Percentiles rank a stretch among this genome's conserved stretches.
Evolutionary conservation across 345 rosid genomes (phyloP).

Genomic region (Eutrema japonicum): DNA sequence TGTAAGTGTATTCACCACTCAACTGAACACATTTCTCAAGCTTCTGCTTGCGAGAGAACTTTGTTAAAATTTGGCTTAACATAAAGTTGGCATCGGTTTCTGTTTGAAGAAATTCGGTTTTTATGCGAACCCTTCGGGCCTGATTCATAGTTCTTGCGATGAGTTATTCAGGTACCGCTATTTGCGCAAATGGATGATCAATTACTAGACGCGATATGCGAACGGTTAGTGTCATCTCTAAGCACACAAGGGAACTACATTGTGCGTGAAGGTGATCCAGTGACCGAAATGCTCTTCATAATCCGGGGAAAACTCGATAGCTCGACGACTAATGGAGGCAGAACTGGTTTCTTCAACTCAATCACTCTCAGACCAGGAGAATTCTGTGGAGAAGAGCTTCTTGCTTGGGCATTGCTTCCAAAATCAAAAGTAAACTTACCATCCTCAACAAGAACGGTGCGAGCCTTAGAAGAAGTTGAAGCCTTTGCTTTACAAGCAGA

Average conservation of each 20-base stretch:
- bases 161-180: conserved; percentile 53
- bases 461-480: conserved; percentile 62
- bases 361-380: conserved; percentile 63
- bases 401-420: conserved; percentile 70
- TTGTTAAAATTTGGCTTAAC: too few relatives aligned
- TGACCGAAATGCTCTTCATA: conserved; percentile 61
- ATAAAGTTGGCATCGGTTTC: background rate
- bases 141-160: background rate
- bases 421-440: conserved; percentile 59
- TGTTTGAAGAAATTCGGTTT: too few relatives aligned
- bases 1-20: conserved; percentile 49
- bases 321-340: conserved; percentile 70
- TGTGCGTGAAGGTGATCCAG: conserved; percentile 71
- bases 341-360: conserved; percentile 66
- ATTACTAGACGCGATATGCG: conserved; percentile 71
- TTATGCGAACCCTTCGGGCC: too few relatives aligned
- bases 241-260: conserved; percentile 65
- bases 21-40: conserved; percentile 2
- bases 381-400: conserved; percentile 71
- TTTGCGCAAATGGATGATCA: conserved; percentile 75
- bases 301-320: conserved; percentile 65
- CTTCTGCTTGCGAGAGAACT: background rate
- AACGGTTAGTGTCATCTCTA: conserved; percentile 58
- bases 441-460: conserved; percentile 66
- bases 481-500: conserved; percentile 67